Evolutionary conservation across 1,284 basidiomycete genomes (phyloP).

Genomic region (Marasmius tenuissimus): DNA sequence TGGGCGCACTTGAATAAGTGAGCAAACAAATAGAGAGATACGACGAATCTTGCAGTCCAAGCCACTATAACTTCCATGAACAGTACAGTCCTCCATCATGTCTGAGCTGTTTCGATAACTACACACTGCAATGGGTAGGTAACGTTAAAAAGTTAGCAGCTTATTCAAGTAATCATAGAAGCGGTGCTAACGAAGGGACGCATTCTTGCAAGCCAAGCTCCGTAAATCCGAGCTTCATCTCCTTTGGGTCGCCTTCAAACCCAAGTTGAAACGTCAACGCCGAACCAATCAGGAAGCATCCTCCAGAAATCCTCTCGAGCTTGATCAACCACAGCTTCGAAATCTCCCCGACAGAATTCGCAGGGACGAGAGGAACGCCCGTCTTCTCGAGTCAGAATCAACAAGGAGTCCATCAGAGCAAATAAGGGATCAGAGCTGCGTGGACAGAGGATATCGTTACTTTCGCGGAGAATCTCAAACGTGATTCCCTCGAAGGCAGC

Average conservation of each 20-base stretch:
- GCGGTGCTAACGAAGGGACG: not conserved
- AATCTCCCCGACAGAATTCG: slow-evolving; percentile 62
- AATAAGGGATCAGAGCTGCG: slow-evolving; percentile 69
- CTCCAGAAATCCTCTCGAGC: slow-evolving; percentile 65
- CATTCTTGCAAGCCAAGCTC: not conserved
- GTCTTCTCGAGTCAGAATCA: slow-evolving; percentile 58
- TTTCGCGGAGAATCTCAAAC: slow-evolving; percentile 67
- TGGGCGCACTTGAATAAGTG: no score
- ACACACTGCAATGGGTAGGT: no score
- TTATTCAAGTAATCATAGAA: not conserved
- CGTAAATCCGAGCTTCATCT: not conserved
- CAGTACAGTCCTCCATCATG: no score
- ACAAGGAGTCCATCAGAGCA: slow-evolving; percentile 61
- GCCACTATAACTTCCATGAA: no score
- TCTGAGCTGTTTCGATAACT: no score
- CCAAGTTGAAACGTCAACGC: slow-evolving; percentile 53
- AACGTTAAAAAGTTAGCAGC: not conserved
- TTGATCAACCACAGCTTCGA: slow-evolving; percentile 52
- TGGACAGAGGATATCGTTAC: slow-evolving; percentile 65
- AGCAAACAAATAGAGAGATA: no score
- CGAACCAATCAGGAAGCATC: slow-evolving; percentile 65
- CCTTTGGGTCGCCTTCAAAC: slow-evolving; percentile 27
- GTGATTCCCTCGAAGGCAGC: slow-evolving; percentile 69
- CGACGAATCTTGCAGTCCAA: no score
- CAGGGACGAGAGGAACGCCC: slow-evolving; percentile 56